Conservation (phyloP, 2,329 filamentous ascomycete species). For the Claviceps arundinis region DNA sequence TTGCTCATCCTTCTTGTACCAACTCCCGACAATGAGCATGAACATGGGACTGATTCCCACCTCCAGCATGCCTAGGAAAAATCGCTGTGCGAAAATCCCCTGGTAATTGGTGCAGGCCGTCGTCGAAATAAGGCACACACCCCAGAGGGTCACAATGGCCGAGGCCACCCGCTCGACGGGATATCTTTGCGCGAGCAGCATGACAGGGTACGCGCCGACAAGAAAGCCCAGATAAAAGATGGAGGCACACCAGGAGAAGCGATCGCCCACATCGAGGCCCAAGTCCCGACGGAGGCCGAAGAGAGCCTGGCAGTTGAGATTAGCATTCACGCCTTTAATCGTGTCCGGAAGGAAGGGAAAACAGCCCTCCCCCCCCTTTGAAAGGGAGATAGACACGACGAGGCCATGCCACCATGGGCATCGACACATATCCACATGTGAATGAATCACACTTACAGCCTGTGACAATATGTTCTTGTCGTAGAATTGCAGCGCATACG, state of each 20-base stretch:
- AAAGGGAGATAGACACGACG: too few species aligned
- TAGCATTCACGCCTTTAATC: neutral
- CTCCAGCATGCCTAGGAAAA: constrained; percentile 30
- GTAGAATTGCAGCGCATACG: constrained; percentile 7
- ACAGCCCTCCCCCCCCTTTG: too few species aligned
- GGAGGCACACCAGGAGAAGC: constrained; percentile 5
- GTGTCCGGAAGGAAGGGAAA: neutral
- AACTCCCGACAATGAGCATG: constrained; percentile 4
- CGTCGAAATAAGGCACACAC: constrained; percentile 25
- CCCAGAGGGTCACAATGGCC: constrained; percentile 14
- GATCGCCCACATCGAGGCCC: constrained; percentile 3
- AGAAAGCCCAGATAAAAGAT: constrained; percentile 38
- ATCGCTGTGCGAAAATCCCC: constrained; percentile 25
- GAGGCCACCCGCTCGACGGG: constrained; percentile 17
- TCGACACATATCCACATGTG: neutral
- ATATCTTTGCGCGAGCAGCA: constrained; percentile 17
- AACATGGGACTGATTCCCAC: constrained; percentile 18
- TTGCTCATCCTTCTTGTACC: constrained; percentile 14
- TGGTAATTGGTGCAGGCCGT: constrained; percentile 22
- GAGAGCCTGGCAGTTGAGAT: neutral
- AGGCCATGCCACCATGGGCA: too few species aligned
- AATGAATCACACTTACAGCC: constrained; percentile 1
- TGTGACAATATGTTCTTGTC: constrained; percentile 8
- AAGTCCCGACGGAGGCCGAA: constrained; percentile 5
- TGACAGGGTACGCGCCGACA: constrained; percentile 23